These are phyloP conservation scores for Aspergillus bridgeri DNA, from an alignment of 495 filamentous ascomycete species.

Conservation along the genomic window DNA sequence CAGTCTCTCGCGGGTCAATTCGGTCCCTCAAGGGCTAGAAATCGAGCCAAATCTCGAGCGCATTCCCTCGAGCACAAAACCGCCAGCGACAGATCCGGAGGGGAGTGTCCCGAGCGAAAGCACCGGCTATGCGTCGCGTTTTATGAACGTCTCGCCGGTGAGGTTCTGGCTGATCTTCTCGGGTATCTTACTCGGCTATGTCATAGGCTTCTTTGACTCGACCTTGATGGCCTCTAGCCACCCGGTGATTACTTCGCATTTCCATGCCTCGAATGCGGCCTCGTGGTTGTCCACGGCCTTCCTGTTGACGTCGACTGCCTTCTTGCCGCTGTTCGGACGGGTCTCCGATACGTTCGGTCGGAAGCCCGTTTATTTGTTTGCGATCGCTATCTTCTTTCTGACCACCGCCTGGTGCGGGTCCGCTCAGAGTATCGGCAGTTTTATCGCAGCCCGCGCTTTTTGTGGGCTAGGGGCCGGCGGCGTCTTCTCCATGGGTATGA, in stretches of 20 bases:
- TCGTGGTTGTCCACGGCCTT: slow-evolving; percentile 83
- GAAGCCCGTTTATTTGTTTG: slow-evolving; percentile 64
- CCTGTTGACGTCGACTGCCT: slow-evolving; percentile 69
- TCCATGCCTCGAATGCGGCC: slow-evolving; percentile 68
- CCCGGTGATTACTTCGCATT: slow-evolving; percentile 77
- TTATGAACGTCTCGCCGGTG: slow-evolving; percentile 42
- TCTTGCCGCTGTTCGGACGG: slow-evolving; percentile 69
- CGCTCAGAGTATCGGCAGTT: slow-evolving; percentile 65
- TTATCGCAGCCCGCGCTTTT: slow-evolving; percentile 68
- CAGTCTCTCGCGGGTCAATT: slow-evolving; percentile 26
- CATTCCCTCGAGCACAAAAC: slow-evolving; percentile 15
- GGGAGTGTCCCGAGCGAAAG: slow-evolving; percentile 10
- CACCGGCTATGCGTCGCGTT: slow-evolving; percentile 31
- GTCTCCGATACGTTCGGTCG: slow-evolving; percentile 70
- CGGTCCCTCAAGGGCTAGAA: slow-evolving; percentile 30
- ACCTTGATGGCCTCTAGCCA: slow-evolving; percentile 81
- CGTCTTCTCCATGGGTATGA: slow-evolving; percentile 67
- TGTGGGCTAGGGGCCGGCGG: slow-evolving; percentile 75
- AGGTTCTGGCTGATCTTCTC: slow-evolving; percentile 54
- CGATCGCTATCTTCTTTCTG: slow-evolving; percentile 58
- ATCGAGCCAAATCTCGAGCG: slow-evolving; percentile 30
- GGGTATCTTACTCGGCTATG: slow-evolving; percentile 45
- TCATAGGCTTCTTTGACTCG: slow-evolving; percentile 64
- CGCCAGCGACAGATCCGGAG: slow-evolving; percentile 12
- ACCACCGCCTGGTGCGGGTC: slow-evolving; percentile 71